Evolutionary conservation across 2,329 filamentous ascomycete species (phyloP).

Genomic region (Trichocomaceae sp.): DNA sequence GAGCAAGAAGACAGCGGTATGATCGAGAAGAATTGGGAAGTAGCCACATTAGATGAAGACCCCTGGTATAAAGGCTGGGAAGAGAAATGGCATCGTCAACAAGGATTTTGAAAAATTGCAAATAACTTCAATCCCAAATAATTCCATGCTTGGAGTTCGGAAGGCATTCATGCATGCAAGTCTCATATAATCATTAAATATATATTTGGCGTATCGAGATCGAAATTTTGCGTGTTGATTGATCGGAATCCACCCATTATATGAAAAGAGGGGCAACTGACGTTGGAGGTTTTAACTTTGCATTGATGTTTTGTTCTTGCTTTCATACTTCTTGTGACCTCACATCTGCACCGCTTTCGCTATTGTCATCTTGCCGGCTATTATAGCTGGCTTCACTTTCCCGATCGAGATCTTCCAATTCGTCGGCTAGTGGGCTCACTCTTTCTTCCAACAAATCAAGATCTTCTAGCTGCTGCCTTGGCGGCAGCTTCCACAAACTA

Average conservation of each 20-base stretch:
- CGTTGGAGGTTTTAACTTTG: background rate
- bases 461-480: constrained; percentile 76
- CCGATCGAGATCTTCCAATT: constrained; percentile 42
- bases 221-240: background rate
- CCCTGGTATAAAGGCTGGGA: constrained; percentile 74
- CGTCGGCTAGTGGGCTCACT: constrained; percentile 72
- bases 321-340: constrained; percentile 6
- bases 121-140: constrained; percentile 2
- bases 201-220: background rate
- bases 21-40: constrained; percentile 58
- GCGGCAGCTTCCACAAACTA: constrained; percentile 84
- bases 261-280: background rate
- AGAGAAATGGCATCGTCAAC: constrained; percentile 62
- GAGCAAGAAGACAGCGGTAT: constrained; percentile 61
- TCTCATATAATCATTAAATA: background rate
- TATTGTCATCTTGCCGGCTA: constrained; percentile 9
- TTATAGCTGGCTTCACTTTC: constrained; percentile 17
- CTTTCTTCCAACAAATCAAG: constrained; percentile 79
- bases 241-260: background rate
- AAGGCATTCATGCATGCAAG: background rate
- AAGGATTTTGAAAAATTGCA: constrained; percentile 47
- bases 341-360: constrained; percentile 4
- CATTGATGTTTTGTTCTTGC: background rate
- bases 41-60: constrained; percentile 63
- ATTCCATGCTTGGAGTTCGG: background rate